Evolutionary conservation across 371 early-diverging fungal species (phyloP), one percentile per base, ranked within the genome.

Genomic region (Rhizopus sp.): DNA sequence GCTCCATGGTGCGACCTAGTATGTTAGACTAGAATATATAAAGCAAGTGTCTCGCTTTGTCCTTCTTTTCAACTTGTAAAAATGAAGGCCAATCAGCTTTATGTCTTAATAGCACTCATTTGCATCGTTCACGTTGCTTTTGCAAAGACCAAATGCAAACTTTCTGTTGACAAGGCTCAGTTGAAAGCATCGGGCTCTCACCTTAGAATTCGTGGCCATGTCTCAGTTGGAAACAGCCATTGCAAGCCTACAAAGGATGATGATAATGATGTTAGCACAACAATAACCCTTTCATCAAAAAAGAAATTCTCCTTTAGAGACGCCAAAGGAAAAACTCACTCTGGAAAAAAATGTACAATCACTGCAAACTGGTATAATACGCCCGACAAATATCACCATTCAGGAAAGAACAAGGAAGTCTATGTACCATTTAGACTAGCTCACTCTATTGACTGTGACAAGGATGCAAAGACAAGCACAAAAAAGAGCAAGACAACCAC

Each of bases 171-270:
- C 8, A 54, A 64, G 15, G 44, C 59, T 15, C 40, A 59, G n/a
- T 37, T 64, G 29, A 58, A 37, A 45, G 34, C 50, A 13, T 59
- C 64, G 4, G 7, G 31, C 10, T 39, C 7, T n/a, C 59, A 64
- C 16, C 37, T 64, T 47, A 48, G 64, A 51, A 54, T 64, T 51
- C 59, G 59, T 30, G 64, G 64, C 30, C 6, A 46, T 7, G 42
- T 53, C 23, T 40, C 48, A 48, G 46, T 48, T 13, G 48, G 45
- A 10, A 52, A 53, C 30, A 12, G 45, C n/a, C 15, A 32, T 3
- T 63, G 63, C 29, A 55, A 64, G 40, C 55, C 64, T 35, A 45
- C 45, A 4, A 10, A 8, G 3, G 32, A 31, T 15, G 46, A 38
- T n/a, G 10, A 15, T 31, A 48, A 40, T 8, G 16, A 53, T 58